Conservation (phyloP, 1,284 basidiomycete genomes). For the Fomes fomentarius region DNA sequence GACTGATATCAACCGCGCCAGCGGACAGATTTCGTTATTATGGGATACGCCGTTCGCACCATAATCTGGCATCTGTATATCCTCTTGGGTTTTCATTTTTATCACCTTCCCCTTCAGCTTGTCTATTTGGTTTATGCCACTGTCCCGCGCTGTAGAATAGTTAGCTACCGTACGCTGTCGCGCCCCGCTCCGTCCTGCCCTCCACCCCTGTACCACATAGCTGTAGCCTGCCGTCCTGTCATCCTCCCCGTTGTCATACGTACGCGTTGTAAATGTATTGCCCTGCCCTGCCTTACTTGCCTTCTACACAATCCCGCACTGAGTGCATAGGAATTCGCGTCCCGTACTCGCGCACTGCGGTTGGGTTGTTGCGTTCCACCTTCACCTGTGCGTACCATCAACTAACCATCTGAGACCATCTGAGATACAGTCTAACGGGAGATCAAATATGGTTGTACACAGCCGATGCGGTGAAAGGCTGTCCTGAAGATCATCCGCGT, state of each 20-base stretch:
- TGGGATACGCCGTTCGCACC: neutral
- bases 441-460: no score
- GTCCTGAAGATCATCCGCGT: no score
- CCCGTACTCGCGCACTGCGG: no score
- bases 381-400: no score
- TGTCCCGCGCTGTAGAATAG: conserved; percentile 15
- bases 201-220: conserved; percentile 23
- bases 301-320: no score
- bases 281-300: neutral
- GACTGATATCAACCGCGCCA: conserved; percentile 27
- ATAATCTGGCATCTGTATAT: conserved; percentile 7
- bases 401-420: no score
- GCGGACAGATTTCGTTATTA: neutral
- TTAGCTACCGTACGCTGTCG: conserved; percentile 17
- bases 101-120: neutral
- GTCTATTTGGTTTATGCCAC: neutral
- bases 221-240: conserved; percentile 20
- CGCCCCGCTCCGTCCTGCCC: neutral
- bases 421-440: no score
- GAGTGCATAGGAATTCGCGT: no score
- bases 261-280: conserved; percentile 4
- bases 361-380: no score
- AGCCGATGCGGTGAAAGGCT: no score
- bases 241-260: neutral
- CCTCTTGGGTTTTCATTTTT: neutral